Evolutionary conservation across 2,329 filamentous ascomycete genomes (phyloP).

Genomic region (Leptosphaerulina australis): DNA sequence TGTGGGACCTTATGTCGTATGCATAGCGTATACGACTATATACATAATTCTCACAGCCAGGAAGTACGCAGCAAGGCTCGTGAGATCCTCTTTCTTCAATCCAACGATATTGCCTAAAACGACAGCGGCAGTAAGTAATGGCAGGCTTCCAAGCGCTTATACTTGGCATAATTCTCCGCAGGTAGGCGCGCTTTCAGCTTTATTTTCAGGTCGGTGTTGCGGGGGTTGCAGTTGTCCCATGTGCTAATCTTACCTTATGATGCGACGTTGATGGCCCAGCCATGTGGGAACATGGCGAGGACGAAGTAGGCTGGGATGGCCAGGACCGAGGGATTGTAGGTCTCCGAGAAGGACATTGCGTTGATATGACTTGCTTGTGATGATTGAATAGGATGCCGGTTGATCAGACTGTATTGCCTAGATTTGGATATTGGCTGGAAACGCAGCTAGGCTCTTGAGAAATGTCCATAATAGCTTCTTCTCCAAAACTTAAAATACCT

Average conservation of each 20-base stretch:
- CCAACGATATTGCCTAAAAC: constrained; percentile 52
- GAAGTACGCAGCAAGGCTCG: constrained; percentile 46
- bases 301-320: constrained; percentile 54
- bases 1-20: constrained; percentile 31
- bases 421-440: background rate
- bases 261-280: constrained; percentile 47
- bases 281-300: constrained; percentile 51
- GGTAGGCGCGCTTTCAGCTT: constrained; percentile 48
- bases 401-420: too few species aligned
- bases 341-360: constrained; percentile 21
- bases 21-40: constrained; percentile 47
- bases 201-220: constrained; percentile 42
- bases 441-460: too few species aligned
- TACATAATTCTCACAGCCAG: constrained; percentile 48
- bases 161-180: constrained; percentile 48
- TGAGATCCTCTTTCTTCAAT: constrained; percentile 42
- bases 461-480: too few species aligned
- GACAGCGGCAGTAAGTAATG: constrained; percentile 55
- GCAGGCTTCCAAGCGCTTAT: constrained; percentile 54
- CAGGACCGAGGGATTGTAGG: constrained; percentile 50
- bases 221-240: constrained; percentile 55
- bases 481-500: constrained; percentile 3
- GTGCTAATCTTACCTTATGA: constrained; percentile 43
- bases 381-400: too few species aligned
- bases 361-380: background rate